Evolutionary conservation across 192 early-diverging fungal species (phyloP), one percentile per base, ranked within the genome.

Genomic region (Coemansia sp.): DNA sequence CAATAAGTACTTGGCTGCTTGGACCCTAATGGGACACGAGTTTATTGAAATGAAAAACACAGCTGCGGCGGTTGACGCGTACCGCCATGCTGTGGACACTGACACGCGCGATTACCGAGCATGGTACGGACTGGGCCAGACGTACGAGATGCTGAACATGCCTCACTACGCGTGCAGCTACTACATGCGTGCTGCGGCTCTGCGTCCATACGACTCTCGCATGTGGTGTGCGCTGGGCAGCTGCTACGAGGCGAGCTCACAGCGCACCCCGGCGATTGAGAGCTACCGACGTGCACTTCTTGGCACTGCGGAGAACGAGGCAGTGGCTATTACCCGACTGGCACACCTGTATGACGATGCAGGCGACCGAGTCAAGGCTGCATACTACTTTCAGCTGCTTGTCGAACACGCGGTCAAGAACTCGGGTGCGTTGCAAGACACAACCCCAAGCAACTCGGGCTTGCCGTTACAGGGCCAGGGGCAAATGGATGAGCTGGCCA

Each of bases 21-120:
- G 95, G 92, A 95, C 93, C 1, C 82, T 99, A 59, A 83, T 98
- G 83, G 97, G 95, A 2, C 94, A 98, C 66, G 93, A 96, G 72
- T 97, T 93, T 63, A 78, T 98, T 32, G 94, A 98, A 69, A 62
- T 94, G 65, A 94, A 94, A 59, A 95, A 94, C 64, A 87, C 89
- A 0, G 82, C 91, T 25, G 93, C 92, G 4, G 97, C 94, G 1
- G 85, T 96, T 5, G 92, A 96, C 69, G 89, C 92, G 6, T 97
- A 97, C 65, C 82, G 92, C 27, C 77, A 88, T 55, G 96, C 93
- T 0, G 79, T 92, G 82, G 93, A 94, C 43, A 83, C 90, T 29
- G 90, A 93, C 38, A 80, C 84, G 27, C 70, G 85, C 19, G 94
- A 97, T 66, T 94, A 88, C 73, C 83, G 93, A 25, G 92, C 93